Evolutionary conservation across 345 rosid genomes (phyloP).

Genomic region (Cardiospermum halicacabum): DNA sequence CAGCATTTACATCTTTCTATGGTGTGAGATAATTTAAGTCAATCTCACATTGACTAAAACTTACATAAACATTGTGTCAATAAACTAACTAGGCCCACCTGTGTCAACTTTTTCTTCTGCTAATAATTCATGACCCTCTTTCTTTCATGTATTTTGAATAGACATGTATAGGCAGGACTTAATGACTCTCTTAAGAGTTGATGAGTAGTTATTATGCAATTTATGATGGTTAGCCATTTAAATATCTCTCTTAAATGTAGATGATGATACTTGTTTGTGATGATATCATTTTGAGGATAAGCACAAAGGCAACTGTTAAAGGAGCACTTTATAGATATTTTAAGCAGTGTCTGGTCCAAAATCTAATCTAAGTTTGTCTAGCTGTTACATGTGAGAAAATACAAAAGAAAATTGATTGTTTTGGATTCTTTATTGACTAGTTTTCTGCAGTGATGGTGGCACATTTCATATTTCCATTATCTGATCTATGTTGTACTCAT

Average conservation of each 20-base stretch:
- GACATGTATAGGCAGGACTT: no score
- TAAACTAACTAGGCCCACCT: background rate
- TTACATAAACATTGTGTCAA: background rate
- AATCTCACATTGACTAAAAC: background rate
- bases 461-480: no score
- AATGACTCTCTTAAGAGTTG: background rate
- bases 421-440: no score
- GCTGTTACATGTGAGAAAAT: slow-evolving; percentile 6
- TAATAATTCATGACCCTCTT: background rate
- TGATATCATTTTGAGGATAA: no score
- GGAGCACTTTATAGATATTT: background rate
- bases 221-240: no score
- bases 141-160: no score
- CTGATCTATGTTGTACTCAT: no score
- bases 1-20: no score
- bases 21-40: background rate
- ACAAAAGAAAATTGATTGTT: background rate
- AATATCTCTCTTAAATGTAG: no score
- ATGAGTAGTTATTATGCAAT: no score
- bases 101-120: background rate
- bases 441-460: no score
- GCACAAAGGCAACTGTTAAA: background rate
- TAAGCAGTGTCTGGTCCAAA: background rate
- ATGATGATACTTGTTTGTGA: no score
- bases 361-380: background rate